Evolutionary conservation across 768 basidiomycete genomes (phyloP).

Genomic region (Hygrophoropsis aurantiaca): DNA sequence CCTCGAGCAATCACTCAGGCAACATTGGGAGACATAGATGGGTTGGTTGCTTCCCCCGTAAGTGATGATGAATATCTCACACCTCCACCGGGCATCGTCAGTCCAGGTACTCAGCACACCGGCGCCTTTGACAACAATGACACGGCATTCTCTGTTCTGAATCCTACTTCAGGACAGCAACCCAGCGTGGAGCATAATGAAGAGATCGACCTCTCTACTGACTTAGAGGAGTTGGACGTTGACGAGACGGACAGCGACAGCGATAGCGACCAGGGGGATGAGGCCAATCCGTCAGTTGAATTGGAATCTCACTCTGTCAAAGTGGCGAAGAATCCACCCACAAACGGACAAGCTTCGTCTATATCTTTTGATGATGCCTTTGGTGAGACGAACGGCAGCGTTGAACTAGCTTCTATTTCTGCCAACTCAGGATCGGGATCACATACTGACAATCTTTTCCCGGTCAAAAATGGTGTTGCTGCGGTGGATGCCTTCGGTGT

Average conservation of each 20-base stretch:
- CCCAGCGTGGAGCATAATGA: slow-evolving; percentile 20
- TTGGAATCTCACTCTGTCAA: neutral
- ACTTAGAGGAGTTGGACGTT: slow-evolving; percentile 58
- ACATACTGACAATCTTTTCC: slow-evolving; percentile 16
- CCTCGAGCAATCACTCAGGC: slow-evolving; percentile 13
- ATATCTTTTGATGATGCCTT: slow-evolving; percentile 60
- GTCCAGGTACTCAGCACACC: slow-evolving; percentile 18
- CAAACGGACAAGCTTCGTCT: slow-evolving; percentile 10
- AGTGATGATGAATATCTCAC: slow-evolving; percentile 58
- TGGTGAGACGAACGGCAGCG: slow-evolving; percentile 29
- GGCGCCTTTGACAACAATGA: slow-evolving; percentile 22
- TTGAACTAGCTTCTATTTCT: slow-evolving; percentile 22
- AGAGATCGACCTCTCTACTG: slow-evolving; percentile 53
- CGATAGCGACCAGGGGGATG: slow-evolving; percentile 46
- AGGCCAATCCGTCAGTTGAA: slow-evolving; percentile 13
- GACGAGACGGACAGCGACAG: slow-evolving; percentile 56
- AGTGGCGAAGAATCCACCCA: slow-evolving; percentile 8
- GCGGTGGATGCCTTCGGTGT: slow-evolving; percentile 43
- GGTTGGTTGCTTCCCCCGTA: slow-evolving; percentile 28
- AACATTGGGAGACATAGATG: slow-evolving; percentile 12
- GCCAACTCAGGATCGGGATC: slow-evolving; percentile 12
- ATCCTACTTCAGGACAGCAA: slow-evolving; percentile 16
- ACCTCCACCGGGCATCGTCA: slow-evolving; percentile 54
- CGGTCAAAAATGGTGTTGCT: slow-evolving; percentile 15
- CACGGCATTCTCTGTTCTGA: slow-evolving; percentile 39